Evolutionary conservation across 2,329 filamentous ascomycete species (phyloP).

Genomic region (Elsinoe arachidis): DNA sequence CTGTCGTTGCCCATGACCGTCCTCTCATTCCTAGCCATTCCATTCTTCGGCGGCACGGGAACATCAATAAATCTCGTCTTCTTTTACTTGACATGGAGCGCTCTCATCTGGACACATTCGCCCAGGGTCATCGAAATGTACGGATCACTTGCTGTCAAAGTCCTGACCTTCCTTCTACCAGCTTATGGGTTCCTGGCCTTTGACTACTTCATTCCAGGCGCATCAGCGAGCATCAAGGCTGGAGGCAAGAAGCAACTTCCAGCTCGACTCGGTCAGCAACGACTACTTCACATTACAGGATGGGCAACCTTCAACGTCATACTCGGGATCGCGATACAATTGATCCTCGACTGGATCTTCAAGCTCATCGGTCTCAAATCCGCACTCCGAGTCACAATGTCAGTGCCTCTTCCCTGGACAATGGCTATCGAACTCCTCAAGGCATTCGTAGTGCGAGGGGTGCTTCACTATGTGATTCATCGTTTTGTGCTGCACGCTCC

Average conservation of each 20-base stretch:
- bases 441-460: conserved; percentile 50
- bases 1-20: conserved; percentile 32
- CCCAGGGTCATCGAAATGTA: conserved; percentile 67
- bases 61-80: conserved; percentile 79
- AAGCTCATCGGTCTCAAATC: conserved; percentile 47
- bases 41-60: conserved; percentile 63
- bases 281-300: conserved; percentile 42
- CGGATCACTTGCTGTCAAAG: conserved; percentile 57
- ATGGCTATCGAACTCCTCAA: conserved; percentile 47
- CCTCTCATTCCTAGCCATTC: conserved; percentile 60
- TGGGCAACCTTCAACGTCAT: conserved; percentile 50
- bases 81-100: conserved; percentile 86
- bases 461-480: conserved; percentile 66
- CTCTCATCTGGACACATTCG: conserved; percentile 67
- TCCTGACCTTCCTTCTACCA: conserved; percentile 64
- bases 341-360: conserved; percentile 45
- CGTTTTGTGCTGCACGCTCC: conserved; percentile 57
- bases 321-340: conserved; percentile 47
- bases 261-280: conserved; percentile 31
- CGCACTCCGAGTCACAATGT: conserved; percentile 49
- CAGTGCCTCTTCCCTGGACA: conserved; percentile 54
- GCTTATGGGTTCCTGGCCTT: conserved; percentile 64
- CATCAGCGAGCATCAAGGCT: conserved; percentile 42
- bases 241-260: conserved; percentile 49
- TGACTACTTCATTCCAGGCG: conserved; percentile 37